These are phyloP conservation scores for Thelonectria rubi DNA, from an alignment of 2,329 filamentous ascomycete species.

Conservation along the genomic window DNA sequence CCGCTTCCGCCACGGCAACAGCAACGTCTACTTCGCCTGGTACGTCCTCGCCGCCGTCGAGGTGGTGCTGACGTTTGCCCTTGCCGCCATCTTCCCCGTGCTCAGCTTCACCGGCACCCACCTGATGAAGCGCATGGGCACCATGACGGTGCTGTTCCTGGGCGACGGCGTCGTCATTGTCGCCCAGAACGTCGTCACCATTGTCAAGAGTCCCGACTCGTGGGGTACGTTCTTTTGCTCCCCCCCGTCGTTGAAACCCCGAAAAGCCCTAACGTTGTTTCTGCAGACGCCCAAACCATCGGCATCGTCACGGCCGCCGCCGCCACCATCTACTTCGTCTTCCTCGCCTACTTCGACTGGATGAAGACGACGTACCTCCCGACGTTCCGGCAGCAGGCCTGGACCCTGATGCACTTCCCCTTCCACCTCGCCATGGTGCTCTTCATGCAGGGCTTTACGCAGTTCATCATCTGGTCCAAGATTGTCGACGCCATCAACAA, in stretches of 20 bases:
- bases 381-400: conserved; percentile 66
- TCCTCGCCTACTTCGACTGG: conserved; percentile 66
- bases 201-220: conserved; percentile 53
- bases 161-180: conserved; percentile 73
- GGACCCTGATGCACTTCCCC: conserved; percentile 67
- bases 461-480: conserved; percentile 61
- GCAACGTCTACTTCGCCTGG: conserved; percentile 54
- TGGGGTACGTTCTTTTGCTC: conserved; percentile 51
- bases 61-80: conserved; percentile 58
- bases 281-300: conserved; percentile 49
- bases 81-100: conserved; percentile 64
- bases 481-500: conserved; percentile 45
- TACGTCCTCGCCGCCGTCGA: conserved; percentile 65
- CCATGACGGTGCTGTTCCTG: conserved; percentile 72
- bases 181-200: conserved; percentile 58
- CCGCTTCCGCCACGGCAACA: conserved; percentile 47
- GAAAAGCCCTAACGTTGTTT: conserved; percentile 17
- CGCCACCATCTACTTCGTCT: conserved; percentile 56
- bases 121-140: conserved; percentile 69
- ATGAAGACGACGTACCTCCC: conserved; percentile 70
- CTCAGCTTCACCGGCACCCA: conserved; percentile 70
- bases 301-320: conserved; percentile 52
- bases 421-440: conserved; percentile 71
- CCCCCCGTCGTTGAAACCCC: not conserved
- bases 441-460: conserved; percentile 69